These are phyloP conservation scores for Desmodesmus armatus DNA, from an alignment of 139 green algal species.

Conservation along the genomic window DNA sequence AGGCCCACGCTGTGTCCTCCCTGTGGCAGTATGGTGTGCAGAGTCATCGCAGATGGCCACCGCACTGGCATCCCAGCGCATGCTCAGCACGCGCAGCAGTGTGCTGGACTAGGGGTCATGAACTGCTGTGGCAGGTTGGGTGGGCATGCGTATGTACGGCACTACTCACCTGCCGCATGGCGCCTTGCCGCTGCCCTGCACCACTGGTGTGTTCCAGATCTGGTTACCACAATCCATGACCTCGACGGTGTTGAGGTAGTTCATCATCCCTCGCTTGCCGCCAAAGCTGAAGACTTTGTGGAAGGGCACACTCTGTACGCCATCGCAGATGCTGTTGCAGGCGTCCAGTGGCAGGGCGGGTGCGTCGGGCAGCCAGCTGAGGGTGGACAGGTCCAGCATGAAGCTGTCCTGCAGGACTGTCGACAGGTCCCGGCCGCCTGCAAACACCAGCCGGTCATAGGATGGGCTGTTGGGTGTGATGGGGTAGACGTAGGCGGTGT, in stretches of 20 bases:
- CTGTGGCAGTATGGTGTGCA: constrained; percentile 38
- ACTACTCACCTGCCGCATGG: constrained; percentile 39
- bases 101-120: neutral
- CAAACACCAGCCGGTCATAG: constrained; percentile 79
- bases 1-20: constrained; percentile 88
- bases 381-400: constrained; percentile 79
- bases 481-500: constrained; percentile 64
- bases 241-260: constrained; percentile 81
- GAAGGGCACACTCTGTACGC: constrained; percentile 87
- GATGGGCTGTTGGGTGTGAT: constrained; percentile 72
- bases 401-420: constrained; percentile 80
- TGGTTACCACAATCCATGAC: constrained; percentile 83
- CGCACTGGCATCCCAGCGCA: neutral
- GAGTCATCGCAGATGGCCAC: neutral
- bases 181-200: constrained; percentile 54
- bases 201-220: constrained; percentile 74
- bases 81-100: neutral
- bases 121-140: neutral
- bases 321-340: constrained; percentile 81
- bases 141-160: neutral
- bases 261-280: constrained; percentile 84
- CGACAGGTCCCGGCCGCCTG: constrained; percentile 83
- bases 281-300: constrained; percentile 91
- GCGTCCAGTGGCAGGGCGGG: constrained; percentile 66
- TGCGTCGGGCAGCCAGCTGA: constrained; percentile 75